Base-by-base conservation (phyloP, 2,329 filamentous ascomycete species). In the Aaosphaeria pasadenensis region DNA sequence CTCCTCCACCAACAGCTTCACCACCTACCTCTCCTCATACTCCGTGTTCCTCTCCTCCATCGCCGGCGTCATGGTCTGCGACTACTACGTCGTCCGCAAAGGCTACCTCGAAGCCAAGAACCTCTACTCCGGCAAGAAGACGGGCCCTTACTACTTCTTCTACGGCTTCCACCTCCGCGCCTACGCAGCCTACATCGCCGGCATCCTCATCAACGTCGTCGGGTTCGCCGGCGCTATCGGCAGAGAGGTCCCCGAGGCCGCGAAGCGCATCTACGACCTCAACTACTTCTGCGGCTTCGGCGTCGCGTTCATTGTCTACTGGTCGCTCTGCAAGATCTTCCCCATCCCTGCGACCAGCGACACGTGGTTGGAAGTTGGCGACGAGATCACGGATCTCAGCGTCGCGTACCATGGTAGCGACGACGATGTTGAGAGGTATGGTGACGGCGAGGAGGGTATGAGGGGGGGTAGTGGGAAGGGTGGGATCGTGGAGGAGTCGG, bases 41-140 rank as follows among this genome's bases (percentile, higher is more conserved):
- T 91, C 88, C 3, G 90, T 96, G 48, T 96, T 96, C 73, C 80
- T 96, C n/a, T 91, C 88, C 50, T 90, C 88, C 39, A 95, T 96
- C 53, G 91, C 89, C 0, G 91, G 91, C n/a, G 89, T 95, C 54
- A 94, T 96, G 74, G 77, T 91, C 51, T 82, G 79, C 57, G 91
- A 96, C 70, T 96, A 96, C 75, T 96, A 95, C 71, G 53, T 87
- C 47, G 88, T 96, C 5, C 87, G 91, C 49, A 85, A 81, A 49
- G 91, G 91, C 5, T 95, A 91, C 66, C 77, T 94, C 2, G 83
- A 91, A 55, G 77, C 92, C 56, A 85, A 83, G 60, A 84, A 89
- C 47, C 80, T 96, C 0, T 96, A 95, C 75, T 86, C 86, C 44
- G 86, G 81, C 7, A 82, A 83, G 46, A 78, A 76, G 47, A 74